phyloP scores from a whole-genome alignment of 2,329 filamentous ascomycete genomes.

The Calonectria pteridis region DNA sequence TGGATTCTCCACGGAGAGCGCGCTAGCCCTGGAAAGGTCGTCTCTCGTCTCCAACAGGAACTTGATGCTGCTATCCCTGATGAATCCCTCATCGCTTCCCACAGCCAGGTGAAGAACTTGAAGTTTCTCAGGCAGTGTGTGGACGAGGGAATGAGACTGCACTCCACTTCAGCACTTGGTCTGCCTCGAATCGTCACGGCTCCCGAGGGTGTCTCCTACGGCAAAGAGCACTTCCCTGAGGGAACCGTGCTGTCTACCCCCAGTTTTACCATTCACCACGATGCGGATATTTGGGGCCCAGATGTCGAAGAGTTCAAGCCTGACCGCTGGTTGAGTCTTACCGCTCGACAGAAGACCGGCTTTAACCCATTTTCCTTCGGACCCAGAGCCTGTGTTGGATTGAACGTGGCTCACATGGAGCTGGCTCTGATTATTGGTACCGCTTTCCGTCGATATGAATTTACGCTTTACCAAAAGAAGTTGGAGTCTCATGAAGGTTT shows the following conservation, averaged over 20 bases:
- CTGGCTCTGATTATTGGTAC: constrained; percentile 26
- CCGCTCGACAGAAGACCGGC: constrained; percentile 21
- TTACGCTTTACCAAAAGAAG: constrained; percentile 21
- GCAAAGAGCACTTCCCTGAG: constrained; percentile 25
- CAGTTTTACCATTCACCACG: constrained; percentile 30
- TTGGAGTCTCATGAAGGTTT: constrained; percentile 30
- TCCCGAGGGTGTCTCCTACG: constrained; percentile 15
- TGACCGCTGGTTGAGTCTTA: constrained; percentile 24
- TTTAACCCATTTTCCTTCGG: constrained; percentile 32
- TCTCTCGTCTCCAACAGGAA: constrained; percentile 23
- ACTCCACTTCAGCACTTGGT: constrained; percentile 29
- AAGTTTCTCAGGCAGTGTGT: constrained; percentile 26
- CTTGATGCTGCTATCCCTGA: constrained; percentile 26
- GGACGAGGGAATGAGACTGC: constrained; percentile 29
- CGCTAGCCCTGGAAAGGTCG: constrained; percentile 13
- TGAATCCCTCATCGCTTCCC: constrained; percentile 4
- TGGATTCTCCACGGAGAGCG: constrained; percentile 30
- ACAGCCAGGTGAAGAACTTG: constrained; percentile 24
- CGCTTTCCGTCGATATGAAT: constrained; percentile 24
- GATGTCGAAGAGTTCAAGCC: constrained; percentile 29
- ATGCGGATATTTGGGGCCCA: constrained; percentile 22
- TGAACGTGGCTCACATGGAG: constrained; percentile 33
- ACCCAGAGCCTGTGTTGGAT: constrained; percentile 28
- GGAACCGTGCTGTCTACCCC: constrained; percentile 29
- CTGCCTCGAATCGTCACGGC: constrained; percentile 29